These are phyloP conservation scores for Pisolithus orientalis DNA, from an alignment of 768 basidiomycete genomes.

Conservation along the genomic window DNA sequence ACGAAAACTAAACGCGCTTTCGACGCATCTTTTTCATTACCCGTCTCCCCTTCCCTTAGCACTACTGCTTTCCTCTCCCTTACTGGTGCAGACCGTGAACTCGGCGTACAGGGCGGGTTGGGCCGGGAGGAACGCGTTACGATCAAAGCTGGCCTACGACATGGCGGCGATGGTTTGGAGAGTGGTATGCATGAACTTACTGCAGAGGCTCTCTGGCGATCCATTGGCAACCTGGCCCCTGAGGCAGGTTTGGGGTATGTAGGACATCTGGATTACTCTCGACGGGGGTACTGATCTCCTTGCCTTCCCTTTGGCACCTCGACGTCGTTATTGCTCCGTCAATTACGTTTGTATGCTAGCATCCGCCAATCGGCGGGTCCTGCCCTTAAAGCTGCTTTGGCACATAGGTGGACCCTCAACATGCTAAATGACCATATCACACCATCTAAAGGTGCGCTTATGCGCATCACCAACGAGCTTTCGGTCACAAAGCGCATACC, in stretches of 20 bases:
- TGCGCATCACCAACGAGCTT: slow-evolving; percentile 18
- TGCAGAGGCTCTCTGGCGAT: slow-evolving; percentile 78
- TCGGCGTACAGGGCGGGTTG: slow-evolving; percentile 28
- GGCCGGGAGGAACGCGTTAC: slow-evolving; percentile 37
- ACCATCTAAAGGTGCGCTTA: slow-evolving; percentile 18
- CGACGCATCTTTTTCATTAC: slow-evolving; percentile 59
- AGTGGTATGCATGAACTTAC: slow-evolving; percentile 67
- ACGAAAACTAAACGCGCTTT: slow-evolving; percentile 85
- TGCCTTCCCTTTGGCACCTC: background rate
- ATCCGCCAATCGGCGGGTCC: slow-evolving; percentile 82
- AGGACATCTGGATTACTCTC: background rate
- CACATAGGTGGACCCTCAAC: slow-evolving; percentile 71
- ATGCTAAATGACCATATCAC: slow-evolving; percentile 21
- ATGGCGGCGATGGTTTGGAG: slow-evolving; percentile 30
- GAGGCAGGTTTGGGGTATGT: slow-evolving; percentile 77
- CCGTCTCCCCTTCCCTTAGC: slow-evolving; percentile 53
- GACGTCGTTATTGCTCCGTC: too few species aligned
- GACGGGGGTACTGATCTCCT: background rate
- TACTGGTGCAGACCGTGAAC: slow-evolving; percentile 76
- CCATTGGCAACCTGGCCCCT: slow-evolving; percentile 64
- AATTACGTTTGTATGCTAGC: slow-evolving; percentile 30
- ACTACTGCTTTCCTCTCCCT: slow-evolving; percentile 66
- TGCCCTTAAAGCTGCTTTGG: slow-evolving; percentile 75
- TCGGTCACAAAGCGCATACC: slow-evolving; percentile 10
- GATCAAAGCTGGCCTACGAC: slow-evolving; percentile 60